Evolutionary conservation across 257 asterid genomes (phyloP).

Genomic region (Penstemon newberryi): DNA sequence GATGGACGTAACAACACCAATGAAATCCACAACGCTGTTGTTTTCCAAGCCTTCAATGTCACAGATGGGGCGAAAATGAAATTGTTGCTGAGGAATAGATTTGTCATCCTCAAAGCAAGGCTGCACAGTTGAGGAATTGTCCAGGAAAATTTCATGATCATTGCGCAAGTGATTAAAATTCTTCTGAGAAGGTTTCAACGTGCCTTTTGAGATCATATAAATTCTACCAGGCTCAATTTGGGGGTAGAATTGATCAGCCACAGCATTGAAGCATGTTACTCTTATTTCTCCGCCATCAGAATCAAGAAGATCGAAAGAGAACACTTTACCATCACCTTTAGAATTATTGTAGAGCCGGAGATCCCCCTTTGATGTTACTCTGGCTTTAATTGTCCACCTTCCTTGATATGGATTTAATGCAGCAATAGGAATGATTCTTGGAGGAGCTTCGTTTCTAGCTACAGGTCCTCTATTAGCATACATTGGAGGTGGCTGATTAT

Average conservation of each 20-base stretch:
- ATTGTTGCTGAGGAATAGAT: constrained; percentile 80
- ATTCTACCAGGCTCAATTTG: constrained; percentile 74
- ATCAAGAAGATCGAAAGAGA: constrained; percentile 81
- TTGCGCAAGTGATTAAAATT: constrained; percentile 72
- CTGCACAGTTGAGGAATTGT: constrained; percentile 62
- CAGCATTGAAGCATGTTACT: constrained; percentile 90
- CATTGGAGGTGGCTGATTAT: constrained; percentile 64
- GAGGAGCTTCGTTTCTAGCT: constrained; percentile 76
- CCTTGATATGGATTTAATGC: constrained; percentile 83
- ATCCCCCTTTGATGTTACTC: constrained; percentile 81
- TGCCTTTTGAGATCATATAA: constrained; percentile 74
- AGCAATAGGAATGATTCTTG: constrained; percentile 77
- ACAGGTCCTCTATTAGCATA: constrained; percentile 81
- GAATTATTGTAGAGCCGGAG: constrained; percentile 70
- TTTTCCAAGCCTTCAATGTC: constrained; percentile 73
- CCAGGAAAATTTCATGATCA: constrained; percentile 81
- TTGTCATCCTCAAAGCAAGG: constrained; percentile 73
- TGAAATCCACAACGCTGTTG: constrained; percentile 67
- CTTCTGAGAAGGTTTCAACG: constrained; percentile 69
- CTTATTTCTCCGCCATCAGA: constrained; percentile 90
- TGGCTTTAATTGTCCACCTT: constrained; percentile 91
- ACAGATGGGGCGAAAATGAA: constrained; percentile 64
- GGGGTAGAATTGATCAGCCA: constrained; percentile 69
- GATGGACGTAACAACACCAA: constrained; percentile 76
- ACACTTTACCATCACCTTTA: constrained; percentile 88